Base-by-base conservation (phyloP, 2,329 filamentous ascomycete genomes). In the Paecilomyces formosus region DNA sequence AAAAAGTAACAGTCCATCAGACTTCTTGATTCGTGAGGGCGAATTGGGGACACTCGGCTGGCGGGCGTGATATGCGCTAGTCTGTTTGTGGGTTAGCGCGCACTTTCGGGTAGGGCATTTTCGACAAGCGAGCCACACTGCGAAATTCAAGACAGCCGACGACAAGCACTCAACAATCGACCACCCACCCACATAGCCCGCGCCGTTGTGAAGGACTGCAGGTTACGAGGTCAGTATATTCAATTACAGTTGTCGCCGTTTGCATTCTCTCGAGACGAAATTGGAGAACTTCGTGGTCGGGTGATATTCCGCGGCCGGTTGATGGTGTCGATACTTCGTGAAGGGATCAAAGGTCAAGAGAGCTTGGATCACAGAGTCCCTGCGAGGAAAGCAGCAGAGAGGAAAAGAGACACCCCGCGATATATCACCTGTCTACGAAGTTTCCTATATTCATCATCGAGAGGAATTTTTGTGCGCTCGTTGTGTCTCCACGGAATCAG, bases 101-200 rank as follows among this genome's bases (percentile, higher is more conserved):
- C 60, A 62, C 60, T 64, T 59, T 66, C 65, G 64, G 64, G 68
- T 74, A 76, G 73, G 73, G 73, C 72, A 75, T 67, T 68, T 69
- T 69, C 64, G 61, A 73, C 73, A 76, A 76, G 74, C 74, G 74
- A 76, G 72, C 70, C 69, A 76, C 73, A 74, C 66, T 74, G 74
- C 72, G 70, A 76, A 76, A 74, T 76, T 76, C 74, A 63, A 69
- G 67, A 71, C 64, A 65, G 63, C 63, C 67, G 67, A 68, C 73
- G 70, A 74, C 70, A 68, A 74, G 70, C 69, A 70, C 66, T 70
- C 67, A 70, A 70, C 66, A 64, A 55, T 55, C 71, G 72, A 76
- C 71, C 66, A 70, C 69, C 70, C 68, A 71, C 69, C 71, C 69
- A 73, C 68, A 68, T 70, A 70, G 68, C 68, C 67, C 69, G 68